A percentile compares a stretch with the other conserved stretches of the same genome.
Conservation (phyloP, 208 protist species). For the Leishmania lainsoni region DNA sequence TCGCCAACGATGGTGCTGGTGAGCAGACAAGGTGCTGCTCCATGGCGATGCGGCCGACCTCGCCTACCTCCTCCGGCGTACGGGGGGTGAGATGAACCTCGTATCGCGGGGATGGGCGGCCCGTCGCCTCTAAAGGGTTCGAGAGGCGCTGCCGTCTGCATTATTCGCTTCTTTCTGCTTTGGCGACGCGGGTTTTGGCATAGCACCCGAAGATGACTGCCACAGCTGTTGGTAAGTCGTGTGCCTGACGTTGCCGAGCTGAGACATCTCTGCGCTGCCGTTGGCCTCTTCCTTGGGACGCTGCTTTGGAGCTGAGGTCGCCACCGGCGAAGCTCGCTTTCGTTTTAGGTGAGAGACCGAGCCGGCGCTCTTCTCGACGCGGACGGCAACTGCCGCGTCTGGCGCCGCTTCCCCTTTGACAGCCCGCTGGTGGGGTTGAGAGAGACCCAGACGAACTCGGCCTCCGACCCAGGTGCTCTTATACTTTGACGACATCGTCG, state of each 20-base stretch:
- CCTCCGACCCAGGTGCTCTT: background rate
- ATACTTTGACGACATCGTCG: background rate
- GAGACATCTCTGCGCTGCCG: background rate
- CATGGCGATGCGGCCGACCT: constrained; percentile 14
- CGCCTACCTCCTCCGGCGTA: constrained; percentile 23
- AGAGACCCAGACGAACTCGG: constrained; percentile 15
- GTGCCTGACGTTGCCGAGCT: background rate
- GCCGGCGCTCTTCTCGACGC: background rate
- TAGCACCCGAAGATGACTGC: background rate
- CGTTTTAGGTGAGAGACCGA: background rate
- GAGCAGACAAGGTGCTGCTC: constrained; percentile 23
- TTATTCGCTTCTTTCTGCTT: background rate
- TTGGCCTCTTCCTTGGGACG: background rate
- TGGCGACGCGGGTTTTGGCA: background rate
- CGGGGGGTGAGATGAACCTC: constrained; percentile 26
- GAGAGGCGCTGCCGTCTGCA: background rate
- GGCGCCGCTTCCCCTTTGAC: background rate
- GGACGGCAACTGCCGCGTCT: background rate
- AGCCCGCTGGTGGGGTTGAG: background rate
- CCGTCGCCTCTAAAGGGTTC: background rate
- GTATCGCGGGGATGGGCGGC: constrained; percentile 12
- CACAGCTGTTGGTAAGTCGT: background rate
- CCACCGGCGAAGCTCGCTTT: background rate
- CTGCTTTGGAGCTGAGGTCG: background rate
- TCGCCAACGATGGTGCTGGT: background rate